phyloP scores from a whole-genome alignment of 257 asterid genomes.

The Haberlea rhodopensis region DNA sequence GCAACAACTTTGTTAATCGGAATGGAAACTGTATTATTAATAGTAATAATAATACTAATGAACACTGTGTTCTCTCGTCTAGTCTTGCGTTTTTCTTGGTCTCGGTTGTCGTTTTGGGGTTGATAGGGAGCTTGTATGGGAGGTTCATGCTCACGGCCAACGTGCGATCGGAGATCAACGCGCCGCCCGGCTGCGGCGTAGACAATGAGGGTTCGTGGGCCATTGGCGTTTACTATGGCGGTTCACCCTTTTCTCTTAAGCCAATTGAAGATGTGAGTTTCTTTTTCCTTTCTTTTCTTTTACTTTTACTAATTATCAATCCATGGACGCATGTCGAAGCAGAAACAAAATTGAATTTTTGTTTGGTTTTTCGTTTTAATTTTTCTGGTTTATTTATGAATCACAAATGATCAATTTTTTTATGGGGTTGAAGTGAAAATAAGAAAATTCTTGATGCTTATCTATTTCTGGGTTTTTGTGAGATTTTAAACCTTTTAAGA shows the following conservation, averaged over 20 bases:
- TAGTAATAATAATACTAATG: constrained; percentile 21
- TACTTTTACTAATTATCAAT: not conserved
- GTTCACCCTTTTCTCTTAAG: constrained; percentile 83
- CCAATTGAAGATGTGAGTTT: constrained; percentile 84
- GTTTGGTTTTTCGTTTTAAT: not conserved
- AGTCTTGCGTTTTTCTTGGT: constrained; percentile 58
- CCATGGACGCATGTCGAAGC: constrained; percentile 1
- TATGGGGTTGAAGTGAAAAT: not conserved
- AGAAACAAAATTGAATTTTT: not conserved
- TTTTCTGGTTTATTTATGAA: not conserved
- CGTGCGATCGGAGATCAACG: constrained; percentile 53
- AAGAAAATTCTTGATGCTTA: not conserved
- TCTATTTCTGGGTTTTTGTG: not conserved
- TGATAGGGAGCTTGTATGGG: constrained; percentile 62
- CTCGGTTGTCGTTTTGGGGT: constrained; percentile 60
- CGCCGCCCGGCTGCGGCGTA: constrained; percentile 52
- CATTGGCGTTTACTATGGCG: constrained; percentile 81
- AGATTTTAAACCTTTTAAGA: not conserved
- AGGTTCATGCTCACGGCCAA: constrained; percentile 55
- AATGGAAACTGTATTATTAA: constrained; percentile 18
- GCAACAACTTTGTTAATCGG: not conserved
- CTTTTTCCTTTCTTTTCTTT: not conserved
- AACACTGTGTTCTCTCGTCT: constrained; percentile 32
- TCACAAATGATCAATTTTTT: too few relatives aligned
- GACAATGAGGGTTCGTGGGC: constrained; percentile 98